phyloP scores from a whole-genome alignment of 352 stramenopile species.

The Elongisporangium anandrum region DNA sequence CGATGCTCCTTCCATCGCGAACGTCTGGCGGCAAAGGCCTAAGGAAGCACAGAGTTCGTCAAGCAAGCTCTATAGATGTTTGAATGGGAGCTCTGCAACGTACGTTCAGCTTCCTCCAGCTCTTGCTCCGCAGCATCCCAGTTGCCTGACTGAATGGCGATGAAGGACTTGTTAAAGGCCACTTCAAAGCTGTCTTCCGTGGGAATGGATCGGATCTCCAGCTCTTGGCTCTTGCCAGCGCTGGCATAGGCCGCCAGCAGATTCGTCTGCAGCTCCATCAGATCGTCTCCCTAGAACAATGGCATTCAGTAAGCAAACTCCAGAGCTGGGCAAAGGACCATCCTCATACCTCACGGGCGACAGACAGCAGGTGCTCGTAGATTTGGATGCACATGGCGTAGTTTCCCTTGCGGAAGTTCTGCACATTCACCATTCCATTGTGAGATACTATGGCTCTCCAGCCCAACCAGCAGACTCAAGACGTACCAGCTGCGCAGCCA shows the following conservation, averaged over 20 bases:
- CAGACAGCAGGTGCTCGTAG: slow-evolving; percentile 65
- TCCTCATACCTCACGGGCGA: slow-evolving; percentile 24
- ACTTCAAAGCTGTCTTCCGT: slow-evolving; percentile 76
- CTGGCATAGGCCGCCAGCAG: slow-evolving; percentile 69
- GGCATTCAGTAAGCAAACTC: no score
- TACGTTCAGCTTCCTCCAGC: slow-evolving; percentile 60
- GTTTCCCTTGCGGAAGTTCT: slow-evolving; percentile 68
- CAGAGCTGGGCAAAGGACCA: not conserved
- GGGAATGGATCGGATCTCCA: slow-evolving; percentile 43
- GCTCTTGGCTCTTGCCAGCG: slow-evolving; percentile 44
- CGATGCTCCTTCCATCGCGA: slow-evolving; percentile 47
- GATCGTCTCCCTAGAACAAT: slow-evolving; percentile 38
- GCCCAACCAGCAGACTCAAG: not conserved
- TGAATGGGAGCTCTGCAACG: slow-evolving; percentile 2
- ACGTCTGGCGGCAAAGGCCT: slow-evolving; percentile 66
- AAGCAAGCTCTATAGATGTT: not conserved
- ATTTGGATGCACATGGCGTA: slow-evolving; percentile 65
- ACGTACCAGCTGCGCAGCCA: slow-evolving; percentile 63
- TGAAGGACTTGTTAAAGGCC: slow-evolving; percentile 83
- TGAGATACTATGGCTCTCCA: slow-evolving; percentile 4
- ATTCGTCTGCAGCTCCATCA: slow-evolving; percentile 78
- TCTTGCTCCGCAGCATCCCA: slow-evolving; percentile 40
- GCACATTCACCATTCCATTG: not conserved
- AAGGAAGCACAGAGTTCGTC: slow-evolving; percentile 1
- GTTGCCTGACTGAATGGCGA: slow-evolving; percentile 62